Conservation (phyloP, 495 filamentous ascomycete genomes). For the Endocarpon pusillum region DNA sequence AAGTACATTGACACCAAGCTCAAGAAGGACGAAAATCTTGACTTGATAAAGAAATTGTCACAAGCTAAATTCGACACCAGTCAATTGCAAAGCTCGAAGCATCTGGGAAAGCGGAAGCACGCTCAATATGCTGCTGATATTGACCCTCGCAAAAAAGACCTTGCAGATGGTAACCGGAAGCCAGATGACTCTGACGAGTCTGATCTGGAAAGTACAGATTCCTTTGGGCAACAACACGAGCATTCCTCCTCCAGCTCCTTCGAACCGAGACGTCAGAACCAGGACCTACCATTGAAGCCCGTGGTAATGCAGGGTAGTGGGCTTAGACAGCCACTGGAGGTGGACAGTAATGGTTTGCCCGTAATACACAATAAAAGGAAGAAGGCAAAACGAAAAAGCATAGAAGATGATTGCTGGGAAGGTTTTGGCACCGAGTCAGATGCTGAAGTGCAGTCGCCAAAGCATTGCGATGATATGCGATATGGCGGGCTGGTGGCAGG, state of each 20-base stretch:
- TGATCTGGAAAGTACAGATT: conserved; percentile 2
- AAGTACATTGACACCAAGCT: conserved; percentile 97
- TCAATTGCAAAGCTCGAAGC: conserved; percentile 55
- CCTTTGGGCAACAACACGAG: conserved; percentile 11
- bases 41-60: conserved; percentile 66
- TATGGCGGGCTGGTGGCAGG: no score
- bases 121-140: conserved; percentile 7
- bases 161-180: not conserved
- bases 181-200: conserved; percentile 1
- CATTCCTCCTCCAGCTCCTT: conserved; percentile 22
- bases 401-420: conserved; percentile 38
- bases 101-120: conserved; percentile 41
- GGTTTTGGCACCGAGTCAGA: conserved; percentile 36
- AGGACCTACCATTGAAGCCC: conserved; percentile 2
- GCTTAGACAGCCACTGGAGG: conserved; percentile 69
- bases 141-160: not conserved
- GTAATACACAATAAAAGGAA: conserved; percentile 54
- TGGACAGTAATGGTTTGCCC: conserved; percentile 60
- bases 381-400: conserved; percentile 16
- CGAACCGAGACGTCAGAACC: conserved; percentile 7
- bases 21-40: conserved; percentile 81
- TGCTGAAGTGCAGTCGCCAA: no score
- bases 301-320: conserved; percentile 48
- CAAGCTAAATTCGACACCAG: conserved; percentile 65
- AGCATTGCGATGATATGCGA: no score